Conservation (phyloP, 2,329 filamentous ascomycete genomes). For the Botrytis elliptica region DNA sequence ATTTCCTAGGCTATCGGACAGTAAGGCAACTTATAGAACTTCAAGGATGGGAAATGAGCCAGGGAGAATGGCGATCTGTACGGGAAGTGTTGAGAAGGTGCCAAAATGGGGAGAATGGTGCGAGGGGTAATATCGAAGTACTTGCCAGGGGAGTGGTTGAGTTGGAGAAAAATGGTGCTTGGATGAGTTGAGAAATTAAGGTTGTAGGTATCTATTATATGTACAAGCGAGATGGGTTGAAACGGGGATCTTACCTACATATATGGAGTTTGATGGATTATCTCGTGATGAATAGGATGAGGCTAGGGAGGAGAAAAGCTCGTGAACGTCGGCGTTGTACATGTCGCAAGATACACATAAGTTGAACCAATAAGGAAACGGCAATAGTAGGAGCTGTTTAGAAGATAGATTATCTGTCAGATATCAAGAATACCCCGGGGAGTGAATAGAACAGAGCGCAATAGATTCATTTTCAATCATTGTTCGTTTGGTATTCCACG, state of each 20-base stretch:
- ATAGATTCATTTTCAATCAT: not conserved
- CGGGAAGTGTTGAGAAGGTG: not conserved
- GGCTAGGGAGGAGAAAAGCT: no score
- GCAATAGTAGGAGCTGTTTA: no score
- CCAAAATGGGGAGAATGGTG: not conserved
- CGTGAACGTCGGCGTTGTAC: no score
- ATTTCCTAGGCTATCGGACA: not conserved
- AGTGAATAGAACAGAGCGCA: not conserved
- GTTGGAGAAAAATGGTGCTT: not conserved
- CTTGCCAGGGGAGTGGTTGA: not conserved
- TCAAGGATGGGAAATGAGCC: slow-evolving; percentile 8
- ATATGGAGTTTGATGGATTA: not conserved
- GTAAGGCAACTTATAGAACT: not conserved
- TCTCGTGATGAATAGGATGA: no score
- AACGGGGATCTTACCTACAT: not conserved
- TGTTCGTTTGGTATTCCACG: not conserved
- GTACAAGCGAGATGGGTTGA: not conserved
- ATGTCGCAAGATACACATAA: not conserved
- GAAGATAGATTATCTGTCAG: not conserved
- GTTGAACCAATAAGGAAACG: not conserved
- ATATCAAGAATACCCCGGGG: not conserved
- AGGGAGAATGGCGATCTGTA: slow-evolving; percentile 4
- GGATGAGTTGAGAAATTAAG: not conserved
- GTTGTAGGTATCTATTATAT: no score
- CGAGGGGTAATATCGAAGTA: not conserved